Percentiles rank a stretch among this genome's conserved stretches.
These are phyloP conservation scores for Myrmaecium sp. DNA, from an alignment of 2,329 filamentous ascomycete species.

Conservation along the genomic window DNA sequence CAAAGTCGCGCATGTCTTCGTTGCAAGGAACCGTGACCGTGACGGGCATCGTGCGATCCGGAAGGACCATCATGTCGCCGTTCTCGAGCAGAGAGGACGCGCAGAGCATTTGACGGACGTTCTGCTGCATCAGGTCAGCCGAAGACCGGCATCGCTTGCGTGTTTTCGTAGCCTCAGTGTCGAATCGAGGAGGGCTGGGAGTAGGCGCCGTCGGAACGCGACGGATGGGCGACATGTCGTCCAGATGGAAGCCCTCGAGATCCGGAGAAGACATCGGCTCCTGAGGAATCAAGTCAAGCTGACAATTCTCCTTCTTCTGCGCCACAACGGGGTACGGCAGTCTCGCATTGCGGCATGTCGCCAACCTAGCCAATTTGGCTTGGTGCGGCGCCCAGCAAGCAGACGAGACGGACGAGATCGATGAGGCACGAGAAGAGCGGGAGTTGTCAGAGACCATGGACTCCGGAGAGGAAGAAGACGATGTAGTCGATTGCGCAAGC, in stretches of 20 bases:
- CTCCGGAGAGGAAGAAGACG: slow-evolving; percentile 40
- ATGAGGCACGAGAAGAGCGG: slow-evolving; percentile 37
- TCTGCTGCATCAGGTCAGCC: slow-evolving; percentile 46
- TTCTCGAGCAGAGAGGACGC: slow-evolving; percentile 22
- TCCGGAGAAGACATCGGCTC: slow-evolving; percentile 22
- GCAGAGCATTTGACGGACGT: slow-evolving; percentile 45
- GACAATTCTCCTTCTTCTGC: slow-evolving; percentile 20
- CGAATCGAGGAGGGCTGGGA: slow-evolving; percentile 6
- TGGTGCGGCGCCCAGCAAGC: slow-evolving; percentile 34
- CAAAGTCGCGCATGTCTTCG: slow-evolving; percentile 8
- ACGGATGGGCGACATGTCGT: slow-evolving; percentile 21
- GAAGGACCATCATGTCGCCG: slow-evolving; percentile 15
- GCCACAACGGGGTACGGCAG: slow-evolving; percentile 22
- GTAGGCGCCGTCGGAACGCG: too few relatives aligned
- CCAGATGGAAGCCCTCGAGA: slow-evolving; percentile 34
- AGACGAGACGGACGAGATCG: slow-evolving; percentile 36
- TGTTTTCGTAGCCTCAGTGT: slow-evolving; percentile 12
- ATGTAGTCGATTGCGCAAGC: slow-evolving; percentile 33
- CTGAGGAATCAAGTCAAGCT: slow-evolving; percentile 12
- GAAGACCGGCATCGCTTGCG: slow-evolving; percentile 47
- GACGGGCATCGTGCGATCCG: slow-evolving; percentile 19
- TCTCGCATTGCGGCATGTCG: slow-evolving; percentile 33
- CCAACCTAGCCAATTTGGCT: slow-evolving; percentile 31
- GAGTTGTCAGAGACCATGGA: slow-evolving; percentile 46
- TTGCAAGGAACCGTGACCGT: slow-evolving; percentile 14